Base-by-base conservation (phyloP, 345 rosid species). In the Laguncularia racemosa region DNA sequence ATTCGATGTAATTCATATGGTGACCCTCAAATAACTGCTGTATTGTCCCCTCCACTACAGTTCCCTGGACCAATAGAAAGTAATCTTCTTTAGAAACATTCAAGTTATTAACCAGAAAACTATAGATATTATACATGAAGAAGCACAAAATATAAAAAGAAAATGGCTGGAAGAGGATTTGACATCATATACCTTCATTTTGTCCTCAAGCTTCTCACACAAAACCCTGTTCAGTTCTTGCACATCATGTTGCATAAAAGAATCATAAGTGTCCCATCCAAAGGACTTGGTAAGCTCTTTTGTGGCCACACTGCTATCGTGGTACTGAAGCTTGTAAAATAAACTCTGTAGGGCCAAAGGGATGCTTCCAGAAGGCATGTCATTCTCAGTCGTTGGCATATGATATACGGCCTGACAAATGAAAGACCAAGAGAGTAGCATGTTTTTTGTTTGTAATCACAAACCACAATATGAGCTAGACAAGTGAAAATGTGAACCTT, bases 341-440 rank as follows among this genome's bases (percentile, higher is more conserved):
- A 92, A 81, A 81, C 98, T 86, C 70, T 89, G 96, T 53, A 92
- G 75, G 62, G 98, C 98, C 82, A 92, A 72, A 62, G 98, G 96
- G 70, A 92, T 92, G 76, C 98, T 92, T 58, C 91, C 96, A 5
- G 90, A 53, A 45, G 98, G 98, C 74, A 82, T 73, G 69, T 89
- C 98, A 84, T 86, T 92, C 78, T 88, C 96, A 55, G 98, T 92
- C 60, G 98, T 92, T 48, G 98, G 98, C 98, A 92, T 92, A 73
- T 92, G 98, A 66, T 92, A 92, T 50, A 92, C 98, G 46, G 98
- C 96, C 98, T 91, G 84, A 64, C 73, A 73, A 20, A 60, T 11
- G 62, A 55, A 33, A 48, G 40, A 16, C 40, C 20, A 13, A 20
- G 10, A 16, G 59, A 9, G 48, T 44, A 17, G 9, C 44, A 40